phyloP scores from a whole-genome alignment of 495 filamentous ascomycete genomes.

The Delitschia confertaspora region DNA sequence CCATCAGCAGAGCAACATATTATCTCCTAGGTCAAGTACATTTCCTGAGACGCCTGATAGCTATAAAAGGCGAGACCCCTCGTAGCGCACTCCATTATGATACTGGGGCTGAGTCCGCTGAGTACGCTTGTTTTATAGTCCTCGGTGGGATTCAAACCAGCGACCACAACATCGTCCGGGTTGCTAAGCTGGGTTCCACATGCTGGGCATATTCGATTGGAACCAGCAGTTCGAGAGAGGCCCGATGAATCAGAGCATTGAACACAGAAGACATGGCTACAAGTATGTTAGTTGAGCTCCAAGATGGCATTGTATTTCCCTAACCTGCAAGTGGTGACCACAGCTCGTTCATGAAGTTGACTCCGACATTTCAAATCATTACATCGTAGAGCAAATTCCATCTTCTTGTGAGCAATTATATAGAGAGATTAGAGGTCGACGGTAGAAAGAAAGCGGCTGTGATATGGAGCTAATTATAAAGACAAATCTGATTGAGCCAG shows the following conservation, averaged over 20 bases:
- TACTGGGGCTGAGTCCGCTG: conserved; percentile 71
- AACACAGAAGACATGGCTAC: conserved; percentile 79
- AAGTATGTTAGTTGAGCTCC: conserved; percentile 4
- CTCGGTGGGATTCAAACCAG: conserved; percentile 73
- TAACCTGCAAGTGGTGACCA: conserved; percentile 88
- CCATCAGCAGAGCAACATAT: neutral
- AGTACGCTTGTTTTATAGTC: conserved; percentile 91
- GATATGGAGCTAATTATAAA: too few species aligned
- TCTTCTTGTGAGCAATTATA: too few species aligned
- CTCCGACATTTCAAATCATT: conserved; percentile 72
- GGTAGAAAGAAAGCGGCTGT: too few species aligned
- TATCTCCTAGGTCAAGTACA: conserved; percentile 42
- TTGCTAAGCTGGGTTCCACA: conserved; percentile 61
- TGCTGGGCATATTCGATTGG: conserved; percentile 65
- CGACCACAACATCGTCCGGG: conserved; percentile 68
- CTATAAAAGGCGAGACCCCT: conserved; percentile 80
- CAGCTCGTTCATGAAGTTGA: conserved; percentile 63
- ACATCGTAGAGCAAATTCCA: conserved; percentile 71
- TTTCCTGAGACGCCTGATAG: conserved; percentile 86
- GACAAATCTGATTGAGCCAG: too few species aligned
- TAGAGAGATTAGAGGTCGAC: too few species aligned
- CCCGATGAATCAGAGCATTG: conserved; percentile 62
- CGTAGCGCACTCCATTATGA: conserved; percentile 85
- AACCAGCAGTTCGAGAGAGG: conserved; percentile 49
- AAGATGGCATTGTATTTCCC: conserved; percentile 1